phyloP scores from a whole-genome alignment of 2,329 filamentous ascomycete species.

The Fusarium mangiferae region DNA sequence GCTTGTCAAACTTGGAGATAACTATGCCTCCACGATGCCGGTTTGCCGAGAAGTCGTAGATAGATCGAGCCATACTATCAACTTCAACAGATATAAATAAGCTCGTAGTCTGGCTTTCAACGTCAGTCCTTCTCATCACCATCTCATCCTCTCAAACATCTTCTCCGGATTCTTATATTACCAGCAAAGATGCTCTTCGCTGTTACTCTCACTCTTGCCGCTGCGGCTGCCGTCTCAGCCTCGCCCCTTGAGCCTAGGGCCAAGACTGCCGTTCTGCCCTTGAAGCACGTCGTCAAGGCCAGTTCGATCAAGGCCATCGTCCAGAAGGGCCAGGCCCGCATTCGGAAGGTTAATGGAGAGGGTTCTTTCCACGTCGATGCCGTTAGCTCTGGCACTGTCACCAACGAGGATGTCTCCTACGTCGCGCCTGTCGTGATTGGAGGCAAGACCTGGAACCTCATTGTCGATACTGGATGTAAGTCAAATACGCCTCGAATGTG shows the following conservation, averaged over 20 bases:
- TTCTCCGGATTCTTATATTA: too few relatives aligned
- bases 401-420: neutral
- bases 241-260: neutral
- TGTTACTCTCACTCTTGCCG: neutral
- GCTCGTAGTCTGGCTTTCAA: neutral
- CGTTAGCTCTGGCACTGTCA: neutral
- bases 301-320: neutral
- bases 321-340: neutral
- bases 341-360: neutral
- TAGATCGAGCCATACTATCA: neutral
- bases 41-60: neutral
- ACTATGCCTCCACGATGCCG: neutral
- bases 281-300: neutral
- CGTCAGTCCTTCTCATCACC: neutral
- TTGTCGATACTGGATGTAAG: neutral
- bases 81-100: neutral
- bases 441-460: neutral
- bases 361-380: neutral
- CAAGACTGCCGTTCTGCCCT: neutral
- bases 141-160: neutral
- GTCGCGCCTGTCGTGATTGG: neutral
- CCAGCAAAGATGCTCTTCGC: neutral
- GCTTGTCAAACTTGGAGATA: fast-evolving
- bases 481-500: fast-evolving
- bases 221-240: neutral